Evolutionary conservation across 202 grass and related monocot genomes (phyloP), one percentile per base, ranked within the genome.

Genomic region (Musa balbisiana): DNA sequence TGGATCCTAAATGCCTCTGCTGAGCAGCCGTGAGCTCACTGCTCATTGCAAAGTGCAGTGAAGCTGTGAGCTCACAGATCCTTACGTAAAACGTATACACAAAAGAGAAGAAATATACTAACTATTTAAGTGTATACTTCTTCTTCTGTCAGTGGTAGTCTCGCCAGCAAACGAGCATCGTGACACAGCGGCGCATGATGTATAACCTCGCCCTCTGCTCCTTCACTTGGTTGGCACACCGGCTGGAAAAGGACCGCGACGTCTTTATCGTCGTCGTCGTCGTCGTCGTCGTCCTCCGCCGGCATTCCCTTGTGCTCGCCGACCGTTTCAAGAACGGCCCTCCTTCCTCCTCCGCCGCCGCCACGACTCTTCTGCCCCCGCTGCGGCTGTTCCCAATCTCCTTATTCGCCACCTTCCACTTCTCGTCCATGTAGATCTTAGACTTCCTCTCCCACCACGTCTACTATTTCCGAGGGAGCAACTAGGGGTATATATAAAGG

Each of bases 141-240:
- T 43, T 43, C 33, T 43, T 43, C 33, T 8, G 67, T 90, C 88
- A 84, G 50, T 79, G 84, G 76, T 83, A 87, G 70, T 97, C 93
- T 78, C 87, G 88, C 93, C 93, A 97, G 85, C 93, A 97, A 29
- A 92, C 85, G 74, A 97, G 93, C 93, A 97, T 97, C 80, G 87
- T 91, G 29, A 97, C 93, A 67, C 93, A 97, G 76, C 93, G 93
- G 79, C 93, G 90, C 90, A 97, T 89, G 84, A 97, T 97, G 87
- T 97, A 97, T 87, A 97, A 97, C 19, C 86, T 86, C 72, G 90
- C 93, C 55, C 93, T 80, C 86, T 97, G 93, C 83, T 97, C 90
- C 86, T 97, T 96, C 11, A 92, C 90, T 11, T 92, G 87, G 22
- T 80, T 85, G 20, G 87, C 84, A 76, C 90, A 96, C 51, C 93